Evolutionary conservation across 2,329 filamentous ascomycete species (phyloP).

Genomic region (Botrytis galanthina): DNA sequence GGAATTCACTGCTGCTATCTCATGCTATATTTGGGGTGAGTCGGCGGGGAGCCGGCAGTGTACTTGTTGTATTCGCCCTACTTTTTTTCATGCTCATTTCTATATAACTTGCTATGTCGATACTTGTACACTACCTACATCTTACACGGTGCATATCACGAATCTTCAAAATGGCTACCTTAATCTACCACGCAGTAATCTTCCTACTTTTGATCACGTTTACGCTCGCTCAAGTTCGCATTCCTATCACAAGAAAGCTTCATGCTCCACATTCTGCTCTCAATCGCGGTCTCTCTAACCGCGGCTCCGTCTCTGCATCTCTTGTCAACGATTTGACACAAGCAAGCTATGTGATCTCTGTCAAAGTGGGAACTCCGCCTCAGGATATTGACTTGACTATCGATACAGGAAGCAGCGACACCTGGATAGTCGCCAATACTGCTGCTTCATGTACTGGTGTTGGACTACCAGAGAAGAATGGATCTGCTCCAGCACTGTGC

Average conservation of each 20-base stretch:
- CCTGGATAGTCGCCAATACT: constrained; percentile 50
- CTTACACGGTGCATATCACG: background rate
- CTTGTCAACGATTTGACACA: constrained; percentile 52
- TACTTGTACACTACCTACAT: no score
- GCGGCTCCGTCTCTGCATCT: constrained; percentile 23
- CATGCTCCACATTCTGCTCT: background rate
- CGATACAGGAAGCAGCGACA: constrained; percentile 62
- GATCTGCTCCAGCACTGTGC: constrained; percentile 23
- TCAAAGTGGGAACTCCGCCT: constrained; percentile 55
- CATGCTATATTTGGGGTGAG: background rate
- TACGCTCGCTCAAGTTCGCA: background rate
- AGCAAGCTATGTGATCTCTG: constrained; percentile 47
- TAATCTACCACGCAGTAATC: no score
- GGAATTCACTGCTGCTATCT: background rate
- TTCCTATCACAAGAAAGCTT: background rate
- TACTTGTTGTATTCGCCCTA: background rate
- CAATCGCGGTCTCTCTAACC: constrained; percentile 15
- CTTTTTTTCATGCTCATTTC: background rate
- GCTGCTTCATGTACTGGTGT: constrained; percentile 28
- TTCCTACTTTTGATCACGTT: background rate
- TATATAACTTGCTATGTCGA: background rate
- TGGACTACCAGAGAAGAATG: constrained; percentile 30
- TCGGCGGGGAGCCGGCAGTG: background rate
- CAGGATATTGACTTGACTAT: constrained; percentile 54
- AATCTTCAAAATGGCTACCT: background rate